A percentile compares a stretch with the other conserved stretches of the same genome.
Conservation (phyloP, 1,139 yeast genomes). For the Sugiyamaella japonica region DNA sequence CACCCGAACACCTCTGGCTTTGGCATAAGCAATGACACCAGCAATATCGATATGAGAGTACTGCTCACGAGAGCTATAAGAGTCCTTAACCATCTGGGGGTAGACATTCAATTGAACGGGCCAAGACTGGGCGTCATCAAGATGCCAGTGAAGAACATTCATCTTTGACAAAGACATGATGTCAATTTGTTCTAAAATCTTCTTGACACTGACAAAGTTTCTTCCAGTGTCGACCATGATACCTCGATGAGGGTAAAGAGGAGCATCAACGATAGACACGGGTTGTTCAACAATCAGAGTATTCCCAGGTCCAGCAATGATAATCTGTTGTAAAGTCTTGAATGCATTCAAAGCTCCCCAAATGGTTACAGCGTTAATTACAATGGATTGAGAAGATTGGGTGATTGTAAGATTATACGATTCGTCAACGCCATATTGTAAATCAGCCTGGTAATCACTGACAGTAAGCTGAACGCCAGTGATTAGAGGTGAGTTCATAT, state of each 20-base stretch:
- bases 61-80: slow-evolving; percentile 44
- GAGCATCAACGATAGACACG: slow-evolving; percentile 45
- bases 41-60: slow-evolving; percentile 43
- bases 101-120: slow-evolving; percentile 44
- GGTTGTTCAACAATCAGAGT: slow-evolving; percentile 42
- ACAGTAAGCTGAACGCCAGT: slow-evolving; percentile 28
- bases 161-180: slow-evolving; percentile 48
- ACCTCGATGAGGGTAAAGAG: slow-evolving; percentile 49
- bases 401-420: slow-evolving; percentile 40
- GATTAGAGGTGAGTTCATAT: neutral
- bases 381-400: slow-evolving; percentile 28
- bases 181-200: slow-evolving; percentile 46
- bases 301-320: slow-evolving; percentile 38
- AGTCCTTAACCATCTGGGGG: slow-evolving; percentile 50
- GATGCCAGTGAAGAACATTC: slow-evolving; percentile 51
- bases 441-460: slow-evolving; percentile 38
- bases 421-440: slow-evolving; percentile 49
- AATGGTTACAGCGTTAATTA: slow-evolving; percentile 42
- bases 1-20: slow-evolving; percentile 46
- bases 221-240: slow-evolving; percentile 49
- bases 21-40: slow-evolving; percentile 44
- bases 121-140: slow-evolving; percentile 51
- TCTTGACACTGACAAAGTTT: slow-evolving; percentile 42
- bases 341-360: slow-evolving; percentile 53
- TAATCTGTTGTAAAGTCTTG: slow-evolving; percentile 48